phyloP scores from a whole-genome alignment of 2,329 filamentous ascomycete species.

The Elsinoe ampelina region DNA sequence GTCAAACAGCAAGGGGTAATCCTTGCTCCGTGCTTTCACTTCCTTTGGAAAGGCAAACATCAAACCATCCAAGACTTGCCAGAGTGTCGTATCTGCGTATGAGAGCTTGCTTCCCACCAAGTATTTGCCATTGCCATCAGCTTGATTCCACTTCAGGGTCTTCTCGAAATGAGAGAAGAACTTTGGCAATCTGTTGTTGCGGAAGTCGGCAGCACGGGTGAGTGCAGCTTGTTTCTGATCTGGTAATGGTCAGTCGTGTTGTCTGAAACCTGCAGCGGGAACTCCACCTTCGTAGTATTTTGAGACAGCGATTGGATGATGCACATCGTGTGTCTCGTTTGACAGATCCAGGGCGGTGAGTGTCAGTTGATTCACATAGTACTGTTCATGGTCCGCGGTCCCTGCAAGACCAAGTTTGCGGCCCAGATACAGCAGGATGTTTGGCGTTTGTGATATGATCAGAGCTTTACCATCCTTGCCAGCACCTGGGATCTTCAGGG shows the following conservation, averaged over 20 bases:
- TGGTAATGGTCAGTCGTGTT: constrained; percentile 7
- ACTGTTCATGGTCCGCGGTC: constrained; percentile 41
- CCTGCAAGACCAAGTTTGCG: constrained; percentile 49
- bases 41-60: constrained; percentile 63
- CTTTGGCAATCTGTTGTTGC: constrained; percentile 57
- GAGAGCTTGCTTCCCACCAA: constrained; percentile 56
- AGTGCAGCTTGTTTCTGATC: constrained; percentile 63
- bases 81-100: constrained; percentile 65
- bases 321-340: constrained; percentile 64
- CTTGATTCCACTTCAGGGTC: constrained; percentile 49
- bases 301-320: constrained; percentile 56
- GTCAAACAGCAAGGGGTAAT: constrained; percentile 53
- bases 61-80: constrained; percentile 52
- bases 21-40: constrained; percentile 44
- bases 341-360: constrained; percentile 64
- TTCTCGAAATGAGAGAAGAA: constrained; percentile 63
- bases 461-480: constrained; percentile 46
- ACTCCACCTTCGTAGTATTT: constrained; percentile 52
- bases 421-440: constrained; percentile 63
- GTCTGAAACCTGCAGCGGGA: background rate
- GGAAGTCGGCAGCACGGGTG: constrained; percentile 48
- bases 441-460: constrained; percentile 59
- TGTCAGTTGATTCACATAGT: constrained; percentile 52
- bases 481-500: constrained; percentile 45
- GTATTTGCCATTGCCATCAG: constrained; percentile 50